Base-by-base conservation (phyloP, 2,329 filamentous ascomycete species). In the Aspergillus phoenicis region DNA sequence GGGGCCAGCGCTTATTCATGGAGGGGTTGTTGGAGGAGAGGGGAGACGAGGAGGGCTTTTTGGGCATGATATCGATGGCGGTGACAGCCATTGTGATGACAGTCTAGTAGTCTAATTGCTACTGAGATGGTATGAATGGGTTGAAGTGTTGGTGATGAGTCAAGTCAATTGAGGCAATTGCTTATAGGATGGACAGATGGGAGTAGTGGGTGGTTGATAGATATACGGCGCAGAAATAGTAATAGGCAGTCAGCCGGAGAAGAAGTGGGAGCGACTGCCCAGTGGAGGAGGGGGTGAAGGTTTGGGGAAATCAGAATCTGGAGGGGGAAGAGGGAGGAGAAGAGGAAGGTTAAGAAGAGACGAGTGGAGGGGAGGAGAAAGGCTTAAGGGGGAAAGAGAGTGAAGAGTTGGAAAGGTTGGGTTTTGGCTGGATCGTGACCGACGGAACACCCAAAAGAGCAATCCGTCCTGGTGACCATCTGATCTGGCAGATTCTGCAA, bases 1-100 rank as follows among this genome's bases (percentile, higher is more conserved):
- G 73, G 58, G 73, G 73, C 71, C 71, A 72, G 59, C 73, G 73
- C 64, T 73, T 73, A 56, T 70, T 73, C 64, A 70, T 67, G 63
- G 70, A 52, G 63, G 68, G 48, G 61, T 64, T 62, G 62, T 68
- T 61, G 68, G 69, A 33, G 26, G 70, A 64, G 39, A 65, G 66
- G 48, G 63, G 63, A 39, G 67, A 68, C 41, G 65, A 66, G 24
- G 68, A 62, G 28, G 61, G 48, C 52, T 53, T 52, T 38, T 49
- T 58, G 57, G 49, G 67, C 62, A 55, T 61, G 55, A 66, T 60
- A 24, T 66, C 62, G 28, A 66, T 64, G 30, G 65, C 52, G 36
- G 49, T 66, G 61, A 70, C 62, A 41, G 71, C 69, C 71, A 74
- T 74, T 58, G 22, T 51, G 38, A 26, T 59, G 36, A n/a, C 28